These are phyloP conservation scores for Eucalyptus globulus DNA, from an alignment of 345 rosid genomes.

Conservation along the genomic window DNA sequence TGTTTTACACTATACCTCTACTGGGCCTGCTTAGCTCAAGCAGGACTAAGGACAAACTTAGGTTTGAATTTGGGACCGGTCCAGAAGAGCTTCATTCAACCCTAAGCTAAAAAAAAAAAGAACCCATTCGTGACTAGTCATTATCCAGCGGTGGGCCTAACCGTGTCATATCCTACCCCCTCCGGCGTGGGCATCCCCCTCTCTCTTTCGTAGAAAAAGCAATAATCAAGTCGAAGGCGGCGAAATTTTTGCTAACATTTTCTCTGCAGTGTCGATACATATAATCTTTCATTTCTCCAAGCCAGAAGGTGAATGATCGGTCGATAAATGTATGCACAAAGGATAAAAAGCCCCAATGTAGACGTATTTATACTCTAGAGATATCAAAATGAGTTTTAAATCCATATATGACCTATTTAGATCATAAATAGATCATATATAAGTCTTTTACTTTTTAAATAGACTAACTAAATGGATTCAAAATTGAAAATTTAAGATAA, in stretches of 20 bases:
- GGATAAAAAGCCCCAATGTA: not conserved
- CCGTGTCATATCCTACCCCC: not conserved
- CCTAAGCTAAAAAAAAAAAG: no score
- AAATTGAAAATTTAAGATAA: no score
- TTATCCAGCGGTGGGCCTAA: not conserved
- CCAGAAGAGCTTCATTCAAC: not conserved
- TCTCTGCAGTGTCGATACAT: not conserved
- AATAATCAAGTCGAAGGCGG: not conserved
- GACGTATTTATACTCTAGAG: not conserved
- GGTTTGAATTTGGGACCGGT: not conserved
- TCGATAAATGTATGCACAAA: not conserved
- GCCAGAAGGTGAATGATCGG: not conserved
- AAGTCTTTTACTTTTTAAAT: no score
- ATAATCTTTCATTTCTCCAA: not conserved
- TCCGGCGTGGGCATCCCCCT: not conserved
- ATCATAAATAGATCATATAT: no score
- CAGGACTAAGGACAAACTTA: not conserved
- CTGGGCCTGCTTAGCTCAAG: not conserved
- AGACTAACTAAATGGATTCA: no score
- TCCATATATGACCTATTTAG: no score
- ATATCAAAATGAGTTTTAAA: no score
- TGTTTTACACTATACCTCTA: not conserved
- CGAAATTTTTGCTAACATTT: not conserved
- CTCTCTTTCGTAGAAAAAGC: not conserved
- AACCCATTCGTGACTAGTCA: not conserved